Percentiles rank a stretch among this genome's conserved stretches.
Conservation (phyloP, 192 early-diverging fungal genomes). For the Podila clonocystis region DNA sequence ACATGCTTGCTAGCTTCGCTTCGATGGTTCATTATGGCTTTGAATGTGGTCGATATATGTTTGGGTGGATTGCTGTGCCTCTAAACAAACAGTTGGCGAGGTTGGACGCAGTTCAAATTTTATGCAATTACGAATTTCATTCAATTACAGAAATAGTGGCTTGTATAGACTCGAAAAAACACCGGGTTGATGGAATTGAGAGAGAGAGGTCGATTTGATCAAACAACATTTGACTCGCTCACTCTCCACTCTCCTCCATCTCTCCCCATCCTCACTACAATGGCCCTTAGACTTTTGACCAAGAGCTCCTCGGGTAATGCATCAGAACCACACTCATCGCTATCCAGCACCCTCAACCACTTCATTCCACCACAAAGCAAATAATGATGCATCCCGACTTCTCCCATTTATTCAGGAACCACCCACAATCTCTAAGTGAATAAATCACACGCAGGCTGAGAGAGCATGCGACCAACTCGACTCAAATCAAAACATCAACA, state of each 20-base stretch:
- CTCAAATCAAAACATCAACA: too few species aligned
- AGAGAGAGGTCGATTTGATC: neutral
- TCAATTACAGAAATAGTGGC: neutral
- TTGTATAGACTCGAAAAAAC: neutral
- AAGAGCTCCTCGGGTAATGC: conserved; percentile 54
- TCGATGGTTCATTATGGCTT: too few species aligned
- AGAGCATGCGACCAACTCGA: too few species aligned
- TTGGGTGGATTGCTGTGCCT: too few species aligned
- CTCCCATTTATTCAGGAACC: too few species aligned
- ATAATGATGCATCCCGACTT: neutral
- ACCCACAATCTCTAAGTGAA: too few species aligned
- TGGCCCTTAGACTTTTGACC: conserved; percentile 55
- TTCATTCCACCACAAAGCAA: neutral
- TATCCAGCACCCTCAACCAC: neutral
- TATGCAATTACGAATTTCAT: too few species aligned
- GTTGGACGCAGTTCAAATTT: too few species aligned
- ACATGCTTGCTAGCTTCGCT: too few species aligned
- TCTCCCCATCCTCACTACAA: conserved; percentile 15
- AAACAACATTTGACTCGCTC: conserved; percentile 5
- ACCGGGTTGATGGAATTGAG: neutral
- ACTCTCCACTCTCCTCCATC: conserved; percentile 23
- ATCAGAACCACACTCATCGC: neutral
- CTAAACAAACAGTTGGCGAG: too few species aligned
- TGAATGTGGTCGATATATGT: too few species aligned
- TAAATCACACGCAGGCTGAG: too few species aligned